Percentiles rank a stretch among this genome's conserved stretches.
phyloP scores from a whole-genome alignment of 75 land plant species.

The Ceratopteris richardii region DNA sequence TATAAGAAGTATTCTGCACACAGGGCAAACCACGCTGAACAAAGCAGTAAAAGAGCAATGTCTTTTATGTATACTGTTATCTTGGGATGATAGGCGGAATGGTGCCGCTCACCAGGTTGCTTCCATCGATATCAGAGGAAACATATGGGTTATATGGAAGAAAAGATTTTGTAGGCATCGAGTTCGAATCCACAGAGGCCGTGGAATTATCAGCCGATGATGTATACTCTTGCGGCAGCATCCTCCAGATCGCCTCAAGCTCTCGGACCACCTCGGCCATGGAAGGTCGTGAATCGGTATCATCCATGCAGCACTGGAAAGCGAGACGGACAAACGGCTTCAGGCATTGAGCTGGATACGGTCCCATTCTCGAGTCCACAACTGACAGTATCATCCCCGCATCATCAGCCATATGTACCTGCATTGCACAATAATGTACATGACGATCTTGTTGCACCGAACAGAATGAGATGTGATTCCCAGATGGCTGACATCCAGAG shows the following conservation, averaged over 20 bases:
- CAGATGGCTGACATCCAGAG: too few species aligned
- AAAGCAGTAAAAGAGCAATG: too few species aligned
- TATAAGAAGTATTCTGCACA: too few species aligned
- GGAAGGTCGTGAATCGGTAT: constrained; percentile 38
- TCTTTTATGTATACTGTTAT: too few species aligned
- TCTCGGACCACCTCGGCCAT: constrained; percentile 40
- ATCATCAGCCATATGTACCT: constrained; percentile 60
- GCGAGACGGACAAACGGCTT: constrained; percentile 50
- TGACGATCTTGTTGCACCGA: too few species aligned
- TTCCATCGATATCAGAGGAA: constrained; percentile 32
- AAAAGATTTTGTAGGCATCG: too few species aligned
- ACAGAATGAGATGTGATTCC: too few species aligned
- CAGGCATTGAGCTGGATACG: constrained; percentile 53
- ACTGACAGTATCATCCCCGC: constrained; percentile 43
- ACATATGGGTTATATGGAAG: constrained; percentile 7
- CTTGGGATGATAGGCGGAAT: constrained; percentile 35
- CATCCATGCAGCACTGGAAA: constrained; percentile 47
- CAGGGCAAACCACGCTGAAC: too few species aligned
- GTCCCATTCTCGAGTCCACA: constrained; percentile 58
- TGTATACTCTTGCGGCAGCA: constrained; percentile 10
- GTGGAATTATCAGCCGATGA: neutral
- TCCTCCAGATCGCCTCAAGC: constrained; percentile 29
- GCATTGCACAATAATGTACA: constrained; percentile 14
- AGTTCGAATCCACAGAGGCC: too few species aligned
- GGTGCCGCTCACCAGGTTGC: constrained; percentile 43